phyloP scores from a whole-genome alignment of 1,284 basidiomycete genomes.

The Malassezia vespertilionis region DNA sequence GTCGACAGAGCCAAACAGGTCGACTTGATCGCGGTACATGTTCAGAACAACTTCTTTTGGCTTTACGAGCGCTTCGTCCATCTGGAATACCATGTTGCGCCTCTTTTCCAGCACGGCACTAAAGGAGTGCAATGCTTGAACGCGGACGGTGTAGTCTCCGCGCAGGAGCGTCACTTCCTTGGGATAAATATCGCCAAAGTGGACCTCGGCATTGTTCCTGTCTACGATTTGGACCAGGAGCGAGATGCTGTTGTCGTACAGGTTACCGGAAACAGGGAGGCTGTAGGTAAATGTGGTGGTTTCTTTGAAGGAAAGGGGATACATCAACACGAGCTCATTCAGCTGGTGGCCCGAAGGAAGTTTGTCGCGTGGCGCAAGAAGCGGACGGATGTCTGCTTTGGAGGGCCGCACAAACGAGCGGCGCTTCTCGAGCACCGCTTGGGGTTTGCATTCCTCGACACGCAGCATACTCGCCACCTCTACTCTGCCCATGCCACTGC shows the following conservation, averaged over 20 bases:
- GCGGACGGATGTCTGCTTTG: slow-evolving; percentile 28
- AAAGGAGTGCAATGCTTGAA: slow-evolving; percentile 37
- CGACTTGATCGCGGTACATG: slow-evolving; percentile 45
- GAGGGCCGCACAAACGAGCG: slow-evolving; percentile 40
- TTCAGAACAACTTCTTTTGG: slow-evolving; percentile 36
- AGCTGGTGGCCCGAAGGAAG: slow-evolving; percentile 40
- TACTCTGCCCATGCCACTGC: slow-evolving; percentile 39
- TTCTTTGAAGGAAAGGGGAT: slow-evolving; percentile 38
- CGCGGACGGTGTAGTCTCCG: slow-evolving; percentile 44
- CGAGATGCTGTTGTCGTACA: slow-evolving; percentile 46
- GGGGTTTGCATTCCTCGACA: slow-evolving; percentile 40
- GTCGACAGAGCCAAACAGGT: slow-evolving; percentile 26
- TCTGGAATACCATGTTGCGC: slow-evolving; percentile 35
- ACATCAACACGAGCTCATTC: slow-evolving; percentile 45
- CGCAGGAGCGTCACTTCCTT: slow-evolving; percentile 42
- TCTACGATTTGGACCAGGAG: slow-evolving; percentile 44
- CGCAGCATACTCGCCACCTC: slow-evolving; percentile 36
- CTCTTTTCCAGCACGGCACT: slow-evolving; percentile 38
- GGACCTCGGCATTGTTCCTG: slow-evolving; percentile 32
- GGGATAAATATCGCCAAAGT: slow-evolving; percentile 47
- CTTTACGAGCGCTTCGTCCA: slow-evolving; percentile 45
- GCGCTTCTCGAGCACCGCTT: slow-evolving; percentile 41
- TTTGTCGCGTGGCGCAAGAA: slow-evolving; percentile 36
- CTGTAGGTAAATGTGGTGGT: slow-evolving; percentile 30
- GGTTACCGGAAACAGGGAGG: slow-evolving; percentile 36